A percentile compares a stretch with the other conserved stretches of the same genome.
These are phyloP conservation scores for Perkinsus chesapeaki DNA, from an alignment of 169 alveolate species.

Conservation along the genomic window DNA sequence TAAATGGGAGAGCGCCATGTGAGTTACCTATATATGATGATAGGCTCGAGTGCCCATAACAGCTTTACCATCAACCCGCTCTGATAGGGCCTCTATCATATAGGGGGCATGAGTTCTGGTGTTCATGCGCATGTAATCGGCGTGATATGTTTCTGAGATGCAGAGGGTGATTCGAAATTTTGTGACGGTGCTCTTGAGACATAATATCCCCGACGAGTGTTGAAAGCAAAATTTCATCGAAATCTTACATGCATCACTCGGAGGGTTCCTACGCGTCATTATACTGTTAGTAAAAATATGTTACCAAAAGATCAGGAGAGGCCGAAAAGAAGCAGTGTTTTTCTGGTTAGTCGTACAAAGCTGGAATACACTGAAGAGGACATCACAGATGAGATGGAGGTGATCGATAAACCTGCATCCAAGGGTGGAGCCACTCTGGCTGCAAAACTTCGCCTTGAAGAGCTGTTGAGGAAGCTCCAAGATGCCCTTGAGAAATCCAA, in stretches of 20 bases:
- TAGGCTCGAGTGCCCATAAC: not conserved
- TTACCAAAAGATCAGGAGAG: too few species aligned
- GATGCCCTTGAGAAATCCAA: not conserved
- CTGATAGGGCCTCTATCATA: too few species aligned
- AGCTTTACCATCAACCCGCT: too few species aligned
- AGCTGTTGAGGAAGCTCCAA: not conserved
- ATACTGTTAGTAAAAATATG: too few species aligned
- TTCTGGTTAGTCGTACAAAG: not conserved
- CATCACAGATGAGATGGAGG: not conserved
- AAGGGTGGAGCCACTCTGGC: not conserved
- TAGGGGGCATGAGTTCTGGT: too few species aligned
- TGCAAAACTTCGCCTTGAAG: not conserved
- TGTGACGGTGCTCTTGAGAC: not conserved
- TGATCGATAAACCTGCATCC: not conserved
- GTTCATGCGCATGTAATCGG: too few species aligned
- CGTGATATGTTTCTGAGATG: too few species aligned
- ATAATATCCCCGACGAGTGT: too few species aligned
- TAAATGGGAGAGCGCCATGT: not conserved
- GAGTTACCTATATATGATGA: not conserved
- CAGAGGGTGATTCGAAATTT: not conserved
- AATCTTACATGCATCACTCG: too few species aligned
- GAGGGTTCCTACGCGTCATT: too few species aligned
- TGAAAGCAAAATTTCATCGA: too few species aligned
- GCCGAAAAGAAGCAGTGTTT: too few species aligned
- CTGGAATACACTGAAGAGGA: not conserved